Evolutionary conservation across 179 eudicot species (phyloP), one percentile per base, ranked within the genome.

Genomic region (Spergularia azorica): DNA sequence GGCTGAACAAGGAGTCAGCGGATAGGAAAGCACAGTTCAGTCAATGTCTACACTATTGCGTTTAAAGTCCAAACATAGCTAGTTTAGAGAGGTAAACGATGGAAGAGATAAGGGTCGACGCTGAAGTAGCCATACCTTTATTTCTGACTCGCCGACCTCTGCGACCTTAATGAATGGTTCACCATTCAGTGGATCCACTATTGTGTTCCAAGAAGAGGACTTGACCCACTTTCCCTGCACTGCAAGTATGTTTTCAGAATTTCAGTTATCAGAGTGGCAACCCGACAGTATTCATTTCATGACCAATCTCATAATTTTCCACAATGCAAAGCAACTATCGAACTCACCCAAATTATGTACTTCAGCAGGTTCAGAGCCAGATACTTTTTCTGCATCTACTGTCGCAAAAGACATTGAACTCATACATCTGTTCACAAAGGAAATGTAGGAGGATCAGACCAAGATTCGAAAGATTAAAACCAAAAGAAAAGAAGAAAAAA

Each of bases 161-260:
- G 98, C 84, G 80, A 96, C 96, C 86, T 94, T 89, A 41, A 96
- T 94, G 79, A 96, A 96, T 8, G 98, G 81, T 81, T 96, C 98
- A 32, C 99, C 99, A 75, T 96, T 96, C 69, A 96, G 76, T 69
- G 99, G 99, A 86, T 96, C 99, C 38, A 83, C 84, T 74, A 94
- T 72, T 26, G 96, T 95, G 76, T 88, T 94, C 93, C 96, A 95
- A 39, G 58, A 77, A 64, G 96, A 87, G 70, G 98, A 84, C 63
- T 71, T 84, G 46, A 83, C 70, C 99, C 99, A 95, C 67, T 91
- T 90, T 2, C 99, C 99, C 85, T 95, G 91, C 80, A 94, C 99
- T 95, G 79, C n/a, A 87, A 38, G 50, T 57, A 26, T 21, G 9
- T 46, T 46, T 46, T 46, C 9, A 32, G 38, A 62, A 32, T 50